phyloP scores from a whole-genome alignment of 2,329 filamentous ascomycete species.

The Diaporthe velutina region DNA sequence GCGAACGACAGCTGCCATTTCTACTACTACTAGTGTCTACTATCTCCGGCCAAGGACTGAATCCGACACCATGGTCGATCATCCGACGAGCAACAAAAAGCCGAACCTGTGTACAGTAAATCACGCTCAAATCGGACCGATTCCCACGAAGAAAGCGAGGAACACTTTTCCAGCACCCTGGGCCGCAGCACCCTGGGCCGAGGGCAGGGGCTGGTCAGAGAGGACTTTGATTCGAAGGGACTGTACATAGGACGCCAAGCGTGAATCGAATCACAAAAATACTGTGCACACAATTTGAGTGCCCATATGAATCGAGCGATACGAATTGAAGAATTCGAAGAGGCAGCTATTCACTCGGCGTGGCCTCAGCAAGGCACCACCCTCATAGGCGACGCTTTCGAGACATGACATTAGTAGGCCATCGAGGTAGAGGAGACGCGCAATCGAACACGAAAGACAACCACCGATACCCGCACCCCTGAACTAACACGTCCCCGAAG shows the following conservation, averaged over 20 bases:
- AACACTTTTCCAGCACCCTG: neutral
- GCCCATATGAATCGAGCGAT: neutral
- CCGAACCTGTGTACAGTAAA: slow-evolving; percentile 33
- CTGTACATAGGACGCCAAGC: slow-evolving; percentile 27
- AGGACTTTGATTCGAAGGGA: slow-evolving; percentile 23
- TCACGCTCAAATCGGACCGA: slow-evolving; percentile 16
- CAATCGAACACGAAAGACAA: slow-evolving; percentile 2
- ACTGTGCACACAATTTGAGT: neutral
- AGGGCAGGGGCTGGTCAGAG: slow-evolving; percentile 10
- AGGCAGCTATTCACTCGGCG: neutral
- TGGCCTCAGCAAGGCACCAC: neutral
- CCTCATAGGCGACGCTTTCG: neutral
- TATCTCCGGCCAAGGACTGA: slow-evolving; percentile 6
- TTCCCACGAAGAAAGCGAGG: slow-evolving; percentile 12
- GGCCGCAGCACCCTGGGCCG: neutral
- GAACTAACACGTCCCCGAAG: neutral
- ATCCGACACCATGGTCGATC: slow-evolving; percentile 14
- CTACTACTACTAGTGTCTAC: slow-evolving; percentile 39
- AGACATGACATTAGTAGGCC: neutral
- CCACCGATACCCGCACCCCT: slow-evolving; percentile 1
- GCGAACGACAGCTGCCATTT: slow-evolving; percentile 33
- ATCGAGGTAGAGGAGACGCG: neutral
- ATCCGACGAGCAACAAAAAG: slow-evolving; percentile 28
- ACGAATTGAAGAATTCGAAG: neutral
- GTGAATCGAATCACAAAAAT: slow-evolving; percentile 16